Conservation (phyloP, 192 early-diverging fungal species). For the Coemansia sp. region DNA sequence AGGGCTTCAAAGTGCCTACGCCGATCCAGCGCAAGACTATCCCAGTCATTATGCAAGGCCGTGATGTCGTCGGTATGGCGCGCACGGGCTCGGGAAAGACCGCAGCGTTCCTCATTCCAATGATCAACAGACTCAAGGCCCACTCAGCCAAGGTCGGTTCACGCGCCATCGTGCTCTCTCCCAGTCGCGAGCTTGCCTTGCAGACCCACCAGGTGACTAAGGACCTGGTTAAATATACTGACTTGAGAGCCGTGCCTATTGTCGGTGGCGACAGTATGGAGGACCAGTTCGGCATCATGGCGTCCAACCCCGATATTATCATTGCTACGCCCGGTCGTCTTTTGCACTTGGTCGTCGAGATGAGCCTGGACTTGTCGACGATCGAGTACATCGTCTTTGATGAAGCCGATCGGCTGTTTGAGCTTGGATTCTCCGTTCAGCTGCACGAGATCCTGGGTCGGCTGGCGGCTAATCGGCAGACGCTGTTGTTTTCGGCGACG, state of each 20-base stretch:
- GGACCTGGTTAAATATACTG: constrained; percentile 91
- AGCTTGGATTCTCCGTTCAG: constrained; percentile 95
- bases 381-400: constrained; percentile 98
- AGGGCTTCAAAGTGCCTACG: constrained; percentile 97
- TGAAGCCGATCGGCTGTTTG: constrained; percentile 98
- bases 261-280: constrained; percentile 96
- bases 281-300: constrained; percentile 94
- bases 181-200: constrained; percentile 93
- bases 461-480: constrained; percentile 83
- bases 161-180: constrained; percentile 82
- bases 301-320: constrained; percentile 90
- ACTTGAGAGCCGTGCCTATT: constrained; percentile 80
- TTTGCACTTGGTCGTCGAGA: constrained; percentile 85
- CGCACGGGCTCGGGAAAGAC: constrained; percentile 98
- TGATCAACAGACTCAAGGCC: constrained; percentile 80
- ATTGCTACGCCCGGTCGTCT: constrained; percentile 84
- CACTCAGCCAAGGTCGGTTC: constrained; percentile 88
- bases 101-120: constrained; percentile 90
- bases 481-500: constrained; percentile 93
- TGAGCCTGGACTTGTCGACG: constrained; percentile 77
- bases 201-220: constrained; percentile 94
- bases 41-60: constrained; percentile 84
- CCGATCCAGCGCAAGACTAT: constrained; percentile 96
- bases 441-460: constrained; percentile 87
- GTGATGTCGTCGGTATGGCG: constrained; percentile 98